These are phyloP conservation scores for Monilinia laxa DNA, from an alignment of 2,329 filamentous ascomycete genomes.

Conservation along the genomic window DNA sequence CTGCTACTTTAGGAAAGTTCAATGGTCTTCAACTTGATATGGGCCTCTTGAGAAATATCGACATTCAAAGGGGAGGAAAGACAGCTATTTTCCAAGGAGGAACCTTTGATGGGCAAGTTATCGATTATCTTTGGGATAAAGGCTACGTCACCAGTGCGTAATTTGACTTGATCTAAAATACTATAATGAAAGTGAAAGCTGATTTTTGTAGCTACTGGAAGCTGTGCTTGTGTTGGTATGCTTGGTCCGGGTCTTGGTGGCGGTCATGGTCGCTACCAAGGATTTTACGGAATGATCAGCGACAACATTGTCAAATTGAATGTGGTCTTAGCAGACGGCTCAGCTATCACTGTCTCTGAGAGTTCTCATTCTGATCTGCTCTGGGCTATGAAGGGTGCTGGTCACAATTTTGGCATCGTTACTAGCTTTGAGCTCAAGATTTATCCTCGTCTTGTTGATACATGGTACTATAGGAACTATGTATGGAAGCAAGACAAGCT, in stretches of 20 bases:
- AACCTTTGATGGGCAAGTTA: not conserved
- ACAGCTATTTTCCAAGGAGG: not conserved
- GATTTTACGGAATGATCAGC: constrained; percentile 45
- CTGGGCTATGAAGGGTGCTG: constrained; percentile 41
- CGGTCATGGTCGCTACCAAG: constrained; percentile 44
- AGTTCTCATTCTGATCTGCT: constrained; percentile 39
- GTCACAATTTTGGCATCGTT: constrained; percentile 42
- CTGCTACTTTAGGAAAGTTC: too few relatives aligned
- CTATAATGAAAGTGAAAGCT: too few relatives aligned
- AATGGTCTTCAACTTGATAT: too few relatives aligned
- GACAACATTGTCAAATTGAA: constrained; percentile 47
- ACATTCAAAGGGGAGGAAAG: too few relatives aligned
- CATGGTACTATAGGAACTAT: not conserved
- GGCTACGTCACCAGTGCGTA: not conserved
- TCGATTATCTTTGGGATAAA: not conserved
- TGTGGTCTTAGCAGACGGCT: constrained; percentile 49
- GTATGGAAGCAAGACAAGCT: not conserved
- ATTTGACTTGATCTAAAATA: too few relatives aligned
- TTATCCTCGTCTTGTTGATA: not conserved
- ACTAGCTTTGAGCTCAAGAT: constrained; percentile 37
- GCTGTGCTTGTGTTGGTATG: constrained; percentile 43
- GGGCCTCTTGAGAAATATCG: too few relatives aligned
- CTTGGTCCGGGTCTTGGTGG: constrained; percentile 42
- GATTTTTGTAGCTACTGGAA: constrained; percentile 14
- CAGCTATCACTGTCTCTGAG: constrained; percentile 40